phyloP scores from a whole-genome alignment of 2,329 filamentous ascomycete species.

The Colletotrichum spaethianum region DNA sequence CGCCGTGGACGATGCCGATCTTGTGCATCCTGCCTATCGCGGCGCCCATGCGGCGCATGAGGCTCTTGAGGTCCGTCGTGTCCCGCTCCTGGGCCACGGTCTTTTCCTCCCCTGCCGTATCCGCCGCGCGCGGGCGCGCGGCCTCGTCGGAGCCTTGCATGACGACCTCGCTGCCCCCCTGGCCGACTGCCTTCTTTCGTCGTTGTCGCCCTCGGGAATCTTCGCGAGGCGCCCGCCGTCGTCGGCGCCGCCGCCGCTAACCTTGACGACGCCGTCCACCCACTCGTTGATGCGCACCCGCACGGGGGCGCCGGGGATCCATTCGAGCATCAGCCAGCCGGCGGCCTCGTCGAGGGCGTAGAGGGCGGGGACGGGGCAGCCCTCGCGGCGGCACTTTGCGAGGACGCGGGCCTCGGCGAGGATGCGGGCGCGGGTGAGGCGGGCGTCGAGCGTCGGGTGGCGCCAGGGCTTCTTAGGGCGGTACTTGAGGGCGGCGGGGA shows the following conservation, averaged over 20 bases:
- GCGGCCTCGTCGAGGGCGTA: constrained; percentile 75
- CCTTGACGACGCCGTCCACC: constrained; percentile 61
- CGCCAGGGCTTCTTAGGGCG: constrained; percentile 93
- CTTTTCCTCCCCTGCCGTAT: neutral
- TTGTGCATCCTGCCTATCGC: constrained; percentile 84
- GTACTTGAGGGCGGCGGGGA: constrained; percentile 88
- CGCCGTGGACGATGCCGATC: constrained; percentile 91
- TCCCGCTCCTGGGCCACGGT: constrained; percentile 43
- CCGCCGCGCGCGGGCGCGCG: neutral
- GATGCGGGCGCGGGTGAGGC: constrained; percentile 88
- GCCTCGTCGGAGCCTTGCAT: constrained; percentile 44
- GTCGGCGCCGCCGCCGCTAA: constrained; percentile 47
- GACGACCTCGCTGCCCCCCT: neutral
- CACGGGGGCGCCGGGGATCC: constrained; percentile 82
- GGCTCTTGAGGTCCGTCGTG: constrained; percentile 66
- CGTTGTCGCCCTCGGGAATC: constrained; percentile 28
- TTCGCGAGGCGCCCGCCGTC: constrained; percentile 48
- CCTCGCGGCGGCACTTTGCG: constrained; percentile 82
- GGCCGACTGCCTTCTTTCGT: constrained; percentile 44
- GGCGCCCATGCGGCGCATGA: constrained; percentile 80
- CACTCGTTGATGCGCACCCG: constrained; percentile 78
- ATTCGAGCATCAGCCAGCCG: constrained; percentile 88
- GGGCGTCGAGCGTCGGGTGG: constrained; percentile 88
- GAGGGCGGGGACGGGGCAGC: constrained; percentile 85
- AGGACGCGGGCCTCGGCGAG: constrained; percentile 91